These are phyloP conservation scores for Cercospora sp. DNA, from an alignment of 2,329 filamentous ascomycete genomes.

Conservation along the genomic window DNA sequence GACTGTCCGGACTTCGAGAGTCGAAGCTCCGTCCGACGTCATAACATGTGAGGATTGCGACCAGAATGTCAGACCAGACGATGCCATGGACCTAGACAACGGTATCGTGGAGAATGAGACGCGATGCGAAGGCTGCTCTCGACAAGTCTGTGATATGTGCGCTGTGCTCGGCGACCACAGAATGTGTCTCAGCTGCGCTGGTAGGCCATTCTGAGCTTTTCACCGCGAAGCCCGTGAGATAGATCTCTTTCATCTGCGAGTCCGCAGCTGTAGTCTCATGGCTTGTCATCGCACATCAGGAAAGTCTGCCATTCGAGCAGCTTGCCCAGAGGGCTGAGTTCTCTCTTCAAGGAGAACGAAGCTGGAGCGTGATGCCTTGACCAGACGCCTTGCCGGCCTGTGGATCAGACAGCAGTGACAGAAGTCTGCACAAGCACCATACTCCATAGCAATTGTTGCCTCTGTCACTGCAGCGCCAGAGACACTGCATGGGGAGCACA, in stretches of 20 bases:
- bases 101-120: constrained; percentile 34
- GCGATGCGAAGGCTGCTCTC: constrained; percentile 43
- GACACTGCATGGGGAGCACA: not conserved
- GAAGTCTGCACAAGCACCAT: not conserved
- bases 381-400: not conserved
- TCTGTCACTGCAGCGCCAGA: not conserved
- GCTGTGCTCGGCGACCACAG: constrained; percentile 42
- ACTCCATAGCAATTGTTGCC: not conserved
- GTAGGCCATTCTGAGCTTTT: constrained; percentile 2
- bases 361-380: not conserved
- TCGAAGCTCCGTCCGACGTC: constrained; percentile 16
- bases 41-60: constrained; percentile 50
- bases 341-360: not conserved
- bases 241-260: not conserved
- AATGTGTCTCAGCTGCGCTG: constrained; percentile 46
- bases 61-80: constrained; percentile 35
- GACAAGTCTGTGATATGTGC: constrained; percentile 46
- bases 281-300: not conserved
- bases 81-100: constrained; percentile 41
- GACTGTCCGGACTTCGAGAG: constrained; percentile 14
- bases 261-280: not conserved
- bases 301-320: not conserved
- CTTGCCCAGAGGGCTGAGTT: not conserved
- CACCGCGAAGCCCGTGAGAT: not conserved
- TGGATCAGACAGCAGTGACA: not conserved